A percentile compares a stretch with the other conserved stretches of the same genome.
These are phyloP conservation scores for Emergomyces pasteurianus DNA, from an alignment of 2,329 filamentous ascomycete species.

Conservation along the genomic window DNA sequence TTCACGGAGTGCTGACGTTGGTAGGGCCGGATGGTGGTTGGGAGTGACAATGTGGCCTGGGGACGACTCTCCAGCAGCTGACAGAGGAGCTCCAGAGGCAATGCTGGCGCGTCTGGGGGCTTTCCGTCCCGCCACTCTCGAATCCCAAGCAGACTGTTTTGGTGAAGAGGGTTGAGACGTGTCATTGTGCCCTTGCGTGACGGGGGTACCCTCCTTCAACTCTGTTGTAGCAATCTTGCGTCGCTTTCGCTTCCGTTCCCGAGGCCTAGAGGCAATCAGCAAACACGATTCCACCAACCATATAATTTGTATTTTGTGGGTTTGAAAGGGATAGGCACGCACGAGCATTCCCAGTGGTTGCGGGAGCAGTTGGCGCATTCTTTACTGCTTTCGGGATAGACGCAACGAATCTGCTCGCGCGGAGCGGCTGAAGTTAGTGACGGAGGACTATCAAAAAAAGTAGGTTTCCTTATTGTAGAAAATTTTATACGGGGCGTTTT, in stretches of 20 bases:
- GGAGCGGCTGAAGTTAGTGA: not conserved
- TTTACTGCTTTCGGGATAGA: conserved; percentile 13
- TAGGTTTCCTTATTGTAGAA: not conserved
- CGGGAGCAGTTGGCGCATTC: conserved; percentile 17
- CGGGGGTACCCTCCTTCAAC: conserved; percentile 1
- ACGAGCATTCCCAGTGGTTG: conserved; percentile 20
- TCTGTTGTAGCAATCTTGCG: conserved; percentile 8
- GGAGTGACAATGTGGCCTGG: not conserved
- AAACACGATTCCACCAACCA: not conserved
- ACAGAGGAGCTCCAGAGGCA: not conserved
- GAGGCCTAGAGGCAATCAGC: conserved; percentile 8
- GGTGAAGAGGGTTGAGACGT: not conserved
- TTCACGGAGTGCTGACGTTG: not conserved
- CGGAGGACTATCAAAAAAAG: not conserved
- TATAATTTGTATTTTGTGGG: not conserved
- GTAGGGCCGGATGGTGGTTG: not conserved
- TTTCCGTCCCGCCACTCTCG: not conserved
- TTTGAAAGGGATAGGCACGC: not conserved
- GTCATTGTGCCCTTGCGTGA: not conserved
- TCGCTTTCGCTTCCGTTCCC: conserved; percentile 13
- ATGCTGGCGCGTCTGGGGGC: not conserved
- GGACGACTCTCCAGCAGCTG: not conserved
- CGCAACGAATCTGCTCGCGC: conserved; percentile 17
- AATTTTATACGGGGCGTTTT: not conserved
- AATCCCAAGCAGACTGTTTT: not conserved